Evolutionary conservation across 805 yeast genomes (phyloP).

Genomic region (Yueomyces sinensis): DNA sequence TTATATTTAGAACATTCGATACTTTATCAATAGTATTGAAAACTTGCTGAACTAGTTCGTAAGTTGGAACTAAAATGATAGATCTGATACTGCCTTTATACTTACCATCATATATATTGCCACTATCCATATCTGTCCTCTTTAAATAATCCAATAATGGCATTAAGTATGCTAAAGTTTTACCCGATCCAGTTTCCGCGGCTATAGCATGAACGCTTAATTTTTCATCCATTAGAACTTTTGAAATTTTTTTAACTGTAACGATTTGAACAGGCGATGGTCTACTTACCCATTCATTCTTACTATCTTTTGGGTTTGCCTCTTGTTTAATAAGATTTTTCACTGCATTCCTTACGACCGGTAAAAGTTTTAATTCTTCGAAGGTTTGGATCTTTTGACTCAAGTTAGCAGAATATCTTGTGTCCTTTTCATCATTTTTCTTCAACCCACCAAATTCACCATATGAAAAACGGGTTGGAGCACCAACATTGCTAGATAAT

Average conservation of each 20-base stretch:
- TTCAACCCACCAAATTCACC: conserved; percentile 39
- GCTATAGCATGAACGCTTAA: conserved; percentile 66
- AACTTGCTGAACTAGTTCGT: conserved; percentile 79
- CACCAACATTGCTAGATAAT: too few species aligned
- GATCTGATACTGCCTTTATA: conserved; percentile 42
- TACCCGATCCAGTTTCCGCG: conserved; percentile 96
- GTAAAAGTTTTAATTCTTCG: conserved; percentile 51
- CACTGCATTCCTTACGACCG: conserved; percentile 51
- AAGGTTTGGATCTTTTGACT: conserved; percentile 47
- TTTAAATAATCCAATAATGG: conserved; percentile 60
- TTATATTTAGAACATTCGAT: conserved; percentile 27
- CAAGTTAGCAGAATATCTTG: conserved; percentile 25
- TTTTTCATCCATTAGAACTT: conserved; percentile 24
- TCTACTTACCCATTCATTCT: not conserved
- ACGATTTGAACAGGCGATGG: conserved; percentile 81
- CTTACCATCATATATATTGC: conserved; percentile 25
- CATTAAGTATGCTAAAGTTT: conserved; percentile 81
- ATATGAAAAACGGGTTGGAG: too few species aligned
- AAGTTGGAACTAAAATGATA: conserved; percentile 77
- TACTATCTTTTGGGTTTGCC: conserved; percentile 25
- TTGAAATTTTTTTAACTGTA: conserved; percentile 34
- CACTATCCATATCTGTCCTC: conserved; percentile 34
- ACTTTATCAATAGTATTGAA: conserved; percentile 28
- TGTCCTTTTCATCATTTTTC: conserved; percentile 22
- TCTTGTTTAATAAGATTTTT: conserved; percentile 37